These are phyloP conservation scores for Aspergillus sclerotiicarbonarius DNA, from an alignment of 495 filamentous ascomycete species.

Conservation along the genomic window DNA sequence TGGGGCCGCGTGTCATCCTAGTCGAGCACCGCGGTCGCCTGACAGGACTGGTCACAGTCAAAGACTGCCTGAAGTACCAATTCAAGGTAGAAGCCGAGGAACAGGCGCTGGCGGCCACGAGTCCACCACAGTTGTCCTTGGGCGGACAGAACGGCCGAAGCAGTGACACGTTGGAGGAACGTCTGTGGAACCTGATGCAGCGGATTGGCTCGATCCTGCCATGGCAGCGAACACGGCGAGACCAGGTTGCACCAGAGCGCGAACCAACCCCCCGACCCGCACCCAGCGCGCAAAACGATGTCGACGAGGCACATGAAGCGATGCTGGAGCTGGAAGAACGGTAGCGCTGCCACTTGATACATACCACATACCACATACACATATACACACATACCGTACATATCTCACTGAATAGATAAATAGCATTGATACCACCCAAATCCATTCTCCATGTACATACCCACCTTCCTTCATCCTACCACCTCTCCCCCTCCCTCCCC, in stretches of 20 bases:
- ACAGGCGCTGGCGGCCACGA: constrained; percentile 53
- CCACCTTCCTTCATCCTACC: neutral
- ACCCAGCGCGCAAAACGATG: constrained; percentile 38
- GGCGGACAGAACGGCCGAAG: constrained; percentile 32
- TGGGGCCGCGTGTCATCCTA: constrained; percentile 89
- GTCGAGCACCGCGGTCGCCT: constrained; percentile 87
- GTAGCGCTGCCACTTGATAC: constrained; percentile 11
- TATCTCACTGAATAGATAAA: constrained; percentile 10
- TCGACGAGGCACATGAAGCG: constrained; percentile 61
- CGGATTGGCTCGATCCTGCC: constrained; percentile 55
- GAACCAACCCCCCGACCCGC: neutral
- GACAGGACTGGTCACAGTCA: constrained; percentile 85
- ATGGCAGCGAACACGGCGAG: constrained; percentile 32
- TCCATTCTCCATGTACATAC: too few species aligned
- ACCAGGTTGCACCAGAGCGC: neutral
- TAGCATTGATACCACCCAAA: constrained; percentile 11
- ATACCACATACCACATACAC: too few species aligned
- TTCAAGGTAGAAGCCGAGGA: constrained; percentile 94
- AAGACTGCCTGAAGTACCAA: constrained; percentile 96
- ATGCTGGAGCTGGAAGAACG: constrained; percentile 62
- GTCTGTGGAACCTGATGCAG: constrained; percentile 65
- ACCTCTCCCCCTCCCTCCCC: neutral
- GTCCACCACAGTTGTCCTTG: constrained; percentile 42
- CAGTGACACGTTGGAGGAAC: constrained; percentile 54
- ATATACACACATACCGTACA: too few species aligned